Percentiles rank a stretch among this genome's conserved stretches.
phyloP scores from a whole-genome alignment of 306 rosid genomes.

The Lathyrus oleraceus region DNA sequence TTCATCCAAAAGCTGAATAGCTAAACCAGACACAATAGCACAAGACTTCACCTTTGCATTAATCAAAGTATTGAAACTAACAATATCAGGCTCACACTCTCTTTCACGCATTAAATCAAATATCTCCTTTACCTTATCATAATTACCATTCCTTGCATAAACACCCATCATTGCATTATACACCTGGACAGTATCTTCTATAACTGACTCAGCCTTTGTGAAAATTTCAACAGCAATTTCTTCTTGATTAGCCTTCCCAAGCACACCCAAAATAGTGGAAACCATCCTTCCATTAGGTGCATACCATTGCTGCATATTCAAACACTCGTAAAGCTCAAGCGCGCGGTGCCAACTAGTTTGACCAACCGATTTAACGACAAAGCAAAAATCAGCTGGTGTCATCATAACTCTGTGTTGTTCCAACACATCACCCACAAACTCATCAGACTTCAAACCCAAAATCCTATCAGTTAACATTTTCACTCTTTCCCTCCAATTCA shows the following conservation, averaged over 20 bases:
- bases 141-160: conserved; percentile 72
- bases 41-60: conserved; percentile 81
- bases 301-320: conserved; percentile 82
- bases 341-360: conserved; percentile 77
- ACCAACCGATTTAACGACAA: conserved; percentile 90
- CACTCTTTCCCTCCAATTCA: conserved; percentile 92
- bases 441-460: conserved; percentile 63
- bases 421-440: conserved; percentile 81
- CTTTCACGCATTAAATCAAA: conserved; percentile 69
- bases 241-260: conserved; percentile 91
- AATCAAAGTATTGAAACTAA: conserved; percentile 85
- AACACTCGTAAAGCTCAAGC: conserved; percentile 88
- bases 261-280: conserved; percentile 76
- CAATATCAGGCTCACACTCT: conserved; percentile 85
- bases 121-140: conserved; percentile 58
- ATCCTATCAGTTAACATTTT: conserved; percentile 69
- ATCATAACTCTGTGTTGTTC: conserved; percentile 72
- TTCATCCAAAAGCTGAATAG: conserved; percentile 66
- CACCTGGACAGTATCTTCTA: conserved; percentile 71
- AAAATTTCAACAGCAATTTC: conserved; percentile 80
- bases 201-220: conserved; percentile 52
- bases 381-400: conserved; percentile 90
- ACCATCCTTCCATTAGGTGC: conserved; percentile 91
- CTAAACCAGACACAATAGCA: conserved; percentile 63
- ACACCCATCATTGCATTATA: conserved; percentile 97